Evolutionary conservation across 208 protist species (phyloP).

Genomic region (Acanthamoeba sp.): DNA sequence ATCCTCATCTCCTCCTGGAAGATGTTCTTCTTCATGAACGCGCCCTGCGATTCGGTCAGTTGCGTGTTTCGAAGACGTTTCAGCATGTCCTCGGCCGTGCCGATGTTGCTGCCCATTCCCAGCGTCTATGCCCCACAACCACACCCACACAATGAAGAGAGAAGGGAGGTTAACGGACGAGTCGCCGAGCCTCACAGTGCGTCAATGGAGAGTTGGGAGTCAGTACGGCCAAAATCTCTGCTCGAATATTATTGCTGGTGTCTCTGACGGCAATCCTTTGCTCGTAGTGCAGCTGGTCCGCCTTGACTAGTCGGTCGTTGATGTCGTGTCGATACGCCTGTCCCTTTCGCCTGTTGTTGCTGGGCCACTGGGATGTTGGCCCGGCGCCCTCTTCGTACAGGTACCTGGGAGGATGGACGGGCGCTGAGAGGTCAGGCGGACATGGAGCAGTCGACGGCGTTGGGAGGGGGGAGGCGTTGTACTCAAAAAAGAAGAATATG

Average conservation of each 20-base stretch:
- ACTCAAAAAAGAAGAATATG: slow-evolving; percentile 67
- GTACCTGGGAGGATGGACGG: no score
- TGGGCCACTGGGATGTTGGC: slow-evolving; percentile 21
- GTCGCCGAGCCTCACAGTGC: no score
- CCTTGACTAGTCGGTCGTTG: slow-evolving; percentile 27
- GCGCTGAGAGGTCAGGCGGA: no score
- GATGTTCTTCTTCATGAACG: slow-evolving; percentile 62
- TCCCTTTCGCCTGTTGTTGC: neutral
- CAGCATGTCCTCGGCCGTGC: neutral
- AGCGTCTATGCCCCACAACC: neutral
- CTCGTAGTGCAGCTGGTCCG: slow-evolving; percentile 16
- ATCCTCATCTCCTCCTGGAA: slow-evolving; percentile 67
- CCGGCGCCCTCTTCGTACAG: slow-evolving; percentile 42
- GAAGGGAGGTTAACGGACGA: neutral
- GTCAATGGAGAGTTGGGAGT: no score
- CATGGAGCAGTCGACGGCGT: neutral
- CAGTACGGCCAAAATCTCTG: neutral
- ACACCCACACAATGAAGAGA: neutral
- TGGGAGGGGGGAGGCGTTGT: no score
- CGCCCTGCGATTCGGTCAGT: slow-evolving; percentile 59
- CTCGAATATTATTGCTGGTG: slow-evolving; percentile 14
- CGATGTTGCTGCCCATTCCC: slow-evolving; percentile 12
- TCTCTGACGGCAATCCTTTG: slow-evolving; percentile 48
- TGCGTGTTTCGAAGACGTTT: neutral
- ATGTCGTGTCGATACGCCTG: slow-evolving; percentile 38